phyloP scores from a whole-genome alignment of 768 basidiomycete genomes.

The Boletus speciosus region DNA sequence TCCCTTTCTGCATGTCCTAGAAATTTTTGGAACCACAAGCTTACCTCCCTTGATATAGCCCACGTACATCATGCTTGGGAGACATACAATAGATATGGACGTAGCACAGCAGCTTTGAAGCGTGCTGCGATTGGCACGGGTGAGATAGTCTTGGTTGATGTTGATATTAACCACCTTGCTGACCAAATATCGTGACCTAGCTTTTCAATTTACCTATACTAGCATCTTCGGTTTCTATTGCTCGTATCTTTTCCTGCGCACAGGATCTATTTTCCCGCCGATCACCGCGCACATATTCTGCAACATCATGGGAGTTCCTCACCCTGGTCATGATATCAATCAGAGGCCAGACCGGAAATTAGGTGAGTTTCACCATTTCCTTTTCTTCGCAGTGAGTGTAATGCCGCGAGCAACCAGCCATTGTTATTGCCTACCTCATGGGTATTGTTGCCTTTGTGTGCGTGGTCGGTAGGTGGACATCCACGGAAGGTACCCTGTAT shows the following conservation, averaged over 20 bases:
- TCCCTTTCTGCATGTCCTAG: neutral
- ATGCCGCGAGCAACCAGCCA: conserved; percentile 38
- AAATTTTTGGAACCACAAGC: neutral
- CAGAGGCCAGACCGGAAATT: conserved; percentile 49
- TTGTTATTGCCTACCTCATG: conserved; percentile 50
- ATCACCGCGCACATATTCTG: conserved; percentile 85
- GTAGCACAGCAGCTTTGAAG: conserved; percentile 59
- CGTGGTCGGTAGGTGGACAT: conserved; percentile 53
- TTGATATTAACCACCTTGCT: conserved; percentile 8
- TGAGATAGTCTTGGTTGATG: conserved; percentile 31
- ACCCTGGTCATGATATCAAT: conserved; percentile 52
- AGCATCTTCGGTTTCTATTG: conserved; percentile 89
- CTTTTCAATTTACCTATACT: conserved; percentile 87
- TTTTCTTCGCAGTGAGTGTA: conserved; percentile 8
- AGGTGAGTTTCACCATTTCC: conserved; percentile 39
- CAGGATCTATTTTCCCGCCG: conserved; percentile 76
- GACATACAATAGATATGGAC: conserved; percentile 69
- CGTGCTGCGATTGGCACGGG: conserved; percentile 55
- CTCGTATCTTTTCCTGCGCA: conserved; percentile 81
- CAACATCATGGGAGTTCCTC: conserved; percentile 91
- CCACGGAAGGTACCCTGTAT: conserved; percentile 37
- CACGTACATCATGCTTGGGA: conserved; percentile 95
- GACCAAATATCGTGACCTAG: conserved; percentile 38
- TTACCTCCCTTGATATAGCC: conserved; percentile 44
- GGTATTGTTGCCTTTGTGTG: conserved; percentile 60